Evolutionary conservation across 2,329 filamentous ascomycete species (phyloP).

Genomic region (Ampelomyces quisqualis): DNA sequence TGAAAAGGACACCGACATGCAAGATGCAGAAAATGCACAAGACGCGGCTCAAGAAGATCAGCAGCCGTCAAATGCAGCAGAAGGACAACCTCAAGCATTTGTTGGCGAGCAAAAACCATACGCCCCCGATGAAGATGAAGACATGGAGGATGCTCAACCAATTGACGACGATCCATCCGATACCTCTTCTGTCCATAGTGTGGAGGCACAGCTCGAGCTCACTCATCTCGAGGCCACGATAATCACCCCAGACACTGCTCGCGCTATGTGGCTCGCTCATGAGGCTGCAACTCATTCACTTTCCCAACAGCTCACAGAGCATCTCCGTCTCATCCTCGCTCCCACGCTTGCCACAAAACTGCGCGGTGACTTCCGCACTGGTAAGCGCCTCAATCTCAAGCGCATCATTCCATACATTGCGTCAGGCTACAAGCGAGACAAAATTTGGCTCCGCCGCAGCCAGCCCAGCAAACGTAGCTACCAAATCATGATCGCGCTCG

Average conservation of each 20-base stretch:
- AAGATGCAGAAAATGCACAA: constrained; percentile 40
- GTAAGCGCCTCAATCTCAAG: constrained; percentile 98
- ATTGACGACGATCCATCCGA: constrained; percentile 43
- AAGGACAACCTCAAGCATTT: constrained; percentile 47
- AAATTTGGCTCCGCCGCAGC: constrained; percentile 97
- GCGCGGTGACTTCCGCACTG: constrained; percentile 92
- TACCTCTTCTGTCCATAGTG: constrained; percentile 43
- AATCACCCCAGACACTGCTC: constrained; percentile 58
- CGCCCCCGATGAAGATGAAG: constrained; percentile 36
- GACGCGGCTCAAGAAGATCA: constrained; percentile 29
- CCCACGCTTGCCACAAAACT: constrained; percentile 95
- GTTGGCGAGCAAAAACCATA: constrained; percentile 47
- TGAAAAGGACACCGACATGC: constrained; percentile 46
- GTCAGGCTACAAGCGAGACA: constrained; percentile 96
- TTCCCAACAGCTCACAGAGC: constrained; percentile 86
- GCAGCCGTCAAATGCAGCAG: constrained; percentile 28
- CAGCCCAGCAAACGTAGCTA: constrained; percentile 92
- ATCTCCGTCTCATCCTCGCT: constrained; percentile 90
- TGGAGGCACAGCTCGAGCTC: constrained; percentile 64
- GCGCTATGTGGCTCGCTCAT: constrained; percentile 80
- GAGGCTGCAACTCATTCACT: constrained; percentile 82
- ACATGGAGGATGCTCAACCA: constrained; percentile 40
- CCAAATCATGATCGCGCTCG: constrained; percentile 95
- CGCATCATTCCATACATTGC: constrained; percentile 99
- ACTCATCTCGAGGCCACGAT: constrained; percentile 61